Evolutionary conservation across 2,329 filamentous ascomycete species (phyloP).

Genomic region (Trichoderma cornu-damae): DNA sequence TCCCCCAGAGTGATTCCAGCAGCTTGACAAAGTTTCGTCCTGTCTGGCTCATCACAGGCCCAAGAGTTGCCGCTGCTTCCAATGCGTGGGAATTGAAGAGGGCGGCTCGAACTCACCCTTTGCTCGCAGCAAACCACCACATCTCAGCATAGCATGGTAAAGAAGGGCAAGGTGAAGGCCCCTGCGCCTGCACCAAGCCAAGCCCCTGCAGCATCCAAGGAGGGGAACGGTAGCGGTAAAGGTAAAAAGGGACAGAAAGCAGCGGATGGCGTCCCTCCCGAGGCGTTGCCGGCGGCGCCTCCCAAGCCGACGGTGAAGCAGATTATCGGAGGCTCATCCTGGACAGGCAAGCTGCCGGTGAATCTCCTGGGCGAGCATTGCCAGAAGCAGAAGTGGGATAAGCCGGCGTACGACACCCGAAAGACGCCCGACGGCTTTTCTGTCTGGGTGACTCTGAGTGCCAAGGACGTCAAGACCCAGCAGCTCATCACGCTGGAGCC

Average conservation of each 20-base stretch:
- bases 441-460: constrained; percentile 73
- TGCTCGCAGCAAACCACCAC: constrained; percentile 8
- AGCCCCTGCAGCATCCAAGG: constrained; percentile 37
- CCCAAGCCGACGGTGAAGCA: constrained; percentile 65
- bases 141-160: constrained; percentile 37
- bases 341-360: constrained; percentile 94
- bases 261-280: constrained; percentile 27
- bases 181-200: constrained; percentile 32
- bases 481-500: constrained; percentile 70
- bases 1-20: no score
- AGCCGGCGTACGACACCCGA: constrained; percentile 81
- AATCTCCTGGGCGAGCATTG: constrained; percentile 92
- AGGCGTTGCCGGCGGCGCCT: constrained; percentile 37
- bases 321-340: constrained; percentile 88
- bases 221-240: constrained; percentile 36
- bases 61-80: not conserved
- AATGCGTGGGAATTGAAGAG: not conserved
- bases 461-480: constrained; percentile 74
- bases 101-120: not conserved
- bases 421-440: constrained; percentile 70
- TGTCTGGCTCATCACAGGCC: not conserved
- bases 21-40: not conserved
- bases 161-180: constrained; percentile 51
- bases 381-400: constrained; percentile 93
- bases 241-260: constrained; percentile 38